Percentiles rank a stretch among this genome's conserved stretches.
These are phyloP conservation scores for Coelastrella sp. DNA, from an alignment of 139 green algal species.

Conservation along the genomic window DNA sequence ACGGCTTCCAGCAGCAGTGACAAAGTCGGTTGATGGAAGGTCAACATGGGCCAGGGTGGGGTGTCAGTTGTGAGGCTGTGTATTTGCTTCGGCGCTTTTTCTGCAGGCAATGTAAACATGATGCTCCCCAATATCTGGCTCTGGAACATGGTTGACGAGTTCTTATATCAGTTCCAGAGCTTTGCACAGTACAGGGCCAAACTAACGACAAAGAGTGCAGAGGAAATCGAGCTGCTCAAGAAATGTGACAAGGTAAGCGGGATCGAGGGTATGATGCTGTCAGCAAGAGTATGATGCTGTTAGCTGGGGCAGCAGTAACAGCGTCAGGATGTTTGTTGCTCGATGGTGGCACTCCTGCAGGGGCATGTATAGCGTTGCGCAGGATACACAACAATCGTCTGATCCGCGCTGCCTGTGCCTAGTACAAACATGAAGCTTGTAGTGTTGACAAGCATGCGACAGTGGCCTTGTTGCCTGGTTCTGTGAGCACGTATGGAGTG, in stretches of 20 bases:
- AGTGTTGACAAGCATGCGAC: no score
- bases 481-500: no score
- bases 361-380: no score
- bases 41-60: no score
- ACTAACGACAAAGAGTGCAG: constrained; percentile 73
- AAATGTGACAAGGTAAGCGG: constrained; percentile 69
- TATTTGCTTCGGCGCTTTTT: background rate
- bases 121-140: constrained; percentile 98
- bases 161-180: constrained; percentile 98
- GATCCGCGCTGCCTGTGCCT: no score
- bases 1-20: no score
- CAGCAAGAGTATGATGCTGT: background rate
- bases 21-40: no score
- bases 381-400: no score
- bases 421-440: no score
- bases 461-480: no score
- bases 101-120: constrained; percentile 95
- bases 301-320: background rate
- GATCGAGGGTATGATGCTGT: background rate
- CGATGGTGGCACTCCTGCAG: no score
- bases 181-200: constrained; percentile 92
- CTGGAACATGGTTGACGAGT: constrained; percentile 99
- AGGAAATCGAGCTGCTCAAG: constrained; percentile 87
- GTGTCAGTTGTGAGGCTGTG: background rate
- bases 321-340: background rate